These are phyloP conservation scores for Oenanthe javanica DNA, from an alignment of 140 eudicot genomes.

Conservation along the genomic window DNA sequence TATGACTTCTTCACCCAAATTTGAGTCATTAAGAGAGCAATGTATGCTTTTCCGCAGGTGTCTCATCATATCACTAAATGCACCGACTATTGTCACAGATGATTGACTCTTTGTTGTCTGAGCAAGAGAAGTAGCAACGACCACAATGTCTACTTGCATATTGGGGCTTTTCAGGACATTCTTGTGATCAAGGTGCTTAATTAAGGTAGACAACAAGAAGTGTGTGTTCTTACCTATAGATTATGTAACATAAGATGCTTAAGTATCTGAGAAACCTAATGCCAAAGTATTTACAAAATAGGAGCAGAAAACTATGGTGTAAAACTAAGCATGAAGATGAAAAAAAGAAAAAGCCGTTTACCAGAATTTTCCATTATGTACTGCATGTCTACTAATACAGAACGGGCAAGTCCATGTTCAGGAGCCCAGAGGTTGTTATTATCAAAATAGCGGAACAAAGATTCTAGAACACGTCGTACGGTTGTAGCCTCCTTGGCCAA, in stretches of 20 bases:
- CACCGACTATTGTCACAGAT: constrained; percentile 61
- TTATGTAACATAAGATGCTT: neutral
- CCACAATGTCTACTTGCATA: constrained; percentile 59
- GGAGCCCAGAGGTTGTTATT: constrained; percentile 56
- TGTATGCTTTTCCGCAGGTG: constrained; percentile 59
- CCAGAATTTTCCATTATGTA: constrained; percentile 57
- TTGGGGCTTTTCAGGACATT: constrained; percentile 49
- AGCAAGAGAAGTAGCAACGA: constrained; percentile 47
- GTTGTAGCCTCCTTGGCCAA: constrained; percentile 91
- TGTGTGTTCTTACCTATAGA: constrained; percentile 61
- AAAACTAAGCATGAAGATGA: neutral
- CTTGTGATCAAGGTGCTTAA: constrained; percentile 81
- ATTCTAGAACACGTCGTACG: constrained; percentile 86
- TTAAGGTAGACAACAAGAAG: constrained; percentile 53
- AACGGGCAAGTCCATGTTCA: constrained; percentile 54
- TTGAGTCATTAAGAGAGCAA: constrained; percentile 46
- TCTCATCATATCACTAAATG: constrained; percentile 65
- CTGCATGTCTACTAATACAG: constrained; percentile 71
- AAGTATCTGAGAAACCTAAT: neutral
- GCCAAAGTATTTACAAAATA: neutral
- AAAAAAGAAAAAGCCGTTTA: constrained; percentile 10
- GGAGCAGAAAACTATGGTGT: neutral
- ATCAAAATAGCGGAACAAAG: constrained; percentile 78
- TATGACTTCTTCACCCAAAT: constrained; percentile 45
- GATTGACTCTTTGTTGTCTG: constrained; percentile 47